A percentile compares a stretch with the other conserved stretches of the same genome.
These are phyloP conservation scores for Durotheca rogersii DNA, from an alignment of 495 filamentous ascomycete species.

Conservation along the genomic window DNA sequence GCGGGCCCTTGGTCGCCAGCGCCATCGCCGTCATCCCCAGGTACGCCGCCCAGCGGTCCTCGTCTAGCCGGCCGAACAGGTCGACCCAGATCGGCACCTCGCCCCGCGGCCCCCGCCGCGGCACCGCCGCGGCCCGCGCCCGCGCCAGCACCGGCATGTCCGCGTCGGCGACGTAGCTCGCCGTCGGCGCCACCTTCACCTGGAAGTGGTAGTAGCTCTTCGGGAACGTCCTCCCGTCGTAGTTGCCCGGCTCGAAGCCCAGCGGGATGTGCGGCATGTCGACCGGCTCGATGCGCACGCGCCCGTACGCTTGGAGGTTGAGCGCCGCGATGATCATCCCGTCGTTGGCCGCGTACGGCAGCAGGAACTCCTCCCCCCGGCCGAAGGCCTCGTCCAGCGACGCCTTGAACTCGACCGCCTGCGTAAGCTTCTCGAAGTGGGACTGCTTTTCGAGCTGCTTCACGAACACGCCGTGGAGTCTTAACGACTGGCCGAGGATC, in stretches of 20 bases:
- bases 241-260: slow-evolving; percentile 70
- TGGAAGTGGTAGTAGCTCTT: slow-evolving; percentile 62
- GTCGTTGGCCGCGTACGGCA: slow-evolving; percentile 55
- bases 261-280: slow-evolving; percentile 67
- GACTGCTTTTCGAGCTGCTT: slow-evolving; percentile 50
- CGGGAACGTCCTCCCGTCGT: slow-evolving; percentile 70
- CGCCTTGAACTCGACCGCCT: slow-evolving; percentile 60
- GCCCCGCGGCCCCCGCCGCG: slow-evolving; percentile 33
- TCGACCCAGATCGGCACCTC: slow-evolving; percentile 77
- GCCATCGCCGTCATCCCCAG: slow-evolving; percentile 59
- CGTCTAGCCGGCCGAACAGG: slow-evolving; percentile 64
- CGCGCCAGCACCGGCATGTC: slow-evolving; percentile 46
- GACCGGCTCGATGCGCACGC: slow-evolving; percentile 55
- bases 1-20: slow-evolving; percentile 60
- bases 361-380: slow-evolving; percentile 32
- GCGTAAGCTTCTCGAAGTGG: slow-evolving; percentile 47
- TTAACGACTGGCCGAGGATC: slow-evolving; percentile 55
- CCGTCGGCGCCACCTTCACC: slow-evolving; percentile 59
- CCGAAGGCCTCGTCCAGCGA: slow-evolving; percentile 58
- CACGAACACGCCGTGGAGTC: slow-evolving; percentile 59
- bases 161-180: slow-evolving; percentile 61
- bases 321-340: slow-evolving; percentile 68
- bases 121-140: slow-evolving; percentile 35
- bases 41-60: slow-evolving; percentile 63
- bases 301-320: slow-evolving; percentile 63